Base-by-base conservation (phyloP, 495 filamentous ascomycete genomes). In the Xylaria sp. region DNA sequence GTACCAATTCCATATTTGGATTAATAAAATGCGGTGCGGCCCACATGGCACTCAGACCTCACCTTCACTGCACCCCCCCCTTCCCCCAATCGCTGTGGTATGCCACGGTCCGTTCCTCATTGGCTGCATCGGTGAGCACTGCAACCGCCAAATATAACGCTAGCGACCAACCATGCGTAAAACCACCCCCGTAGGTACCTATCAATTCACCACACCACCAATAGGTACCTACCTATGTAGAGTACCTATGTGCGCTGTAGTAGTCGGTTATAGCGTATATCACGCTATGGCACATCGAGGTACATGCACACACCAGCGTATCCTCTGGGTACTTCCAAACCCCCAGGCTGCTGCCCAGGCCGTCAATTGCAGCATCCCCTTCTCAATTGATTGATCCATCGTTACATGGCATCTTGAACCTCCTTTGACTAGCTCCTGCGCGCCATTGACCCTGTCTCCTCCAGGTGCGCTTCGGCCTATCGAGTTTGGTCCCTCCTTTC, bases 351-450 rank as follows among this genome's bases (percentile, higher is more conserved):
- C 37, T 14, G 2, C 35, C 35, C 8, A 8, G 8, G 4, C 35
- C 8, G 8, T 31, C 52, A 31, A 31, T 37, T 44, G 68, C 48
- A n/a, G 48, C 35, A 50, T 15, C 55, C 68, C 68, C 68, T 70
- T 70, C 61, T 57, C 46, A 24, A 55, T 26, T 37, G 5, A 33
- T 33, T 58, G 17, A 50, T 26, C 37, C 21, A 59, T 66, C 19
- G 52, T 59, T 66, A 59, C 61, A 58, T 71, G 69, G 69, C 61
- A 71, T 71, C 61, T 71, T 71, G 69, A 59, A 71, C 61, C 58
- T 65, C 69, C 68, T 65, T 71, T 71, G 69, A 71, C 24, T 26
- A 63, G 46, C 57, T 64, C 46, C 58, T 64, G 50, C 48, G 61
- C 61, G 66, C 61, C 35, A 62, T 12, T 15, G 29, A 63, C 31